These are phyloP conservation scores for Blepharisma undulans DNA, from an alignment of 169 alveolate genomes.

Conservation along the genomic window DNA sequence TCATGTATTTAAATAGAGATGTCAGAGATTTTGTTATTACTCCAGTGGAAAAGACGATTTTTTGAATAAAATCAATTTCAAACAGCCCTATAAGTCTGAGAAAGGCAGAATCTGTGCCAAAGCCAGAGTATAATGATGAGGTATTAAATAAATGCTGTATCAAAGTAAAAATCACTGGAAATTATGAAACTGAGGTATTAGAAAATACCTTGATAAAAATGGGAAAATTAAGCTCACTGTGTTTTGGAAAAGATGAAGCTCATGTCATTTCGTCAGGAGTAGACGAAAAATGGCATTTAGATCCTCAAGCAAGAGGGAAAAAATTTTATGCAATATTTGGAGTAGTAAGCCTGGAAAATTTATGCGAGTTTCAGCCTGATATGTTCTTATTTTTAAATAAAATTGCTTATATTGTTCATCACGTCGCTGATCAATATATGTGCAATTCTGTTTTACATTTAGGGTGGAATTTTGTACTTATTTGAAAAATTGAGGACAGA, in stretches of 20 bases:
- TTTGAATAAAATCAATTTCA: slow-evolving; percentile 82
- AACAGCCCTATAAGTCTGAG: slow-evolving; percentile 80
- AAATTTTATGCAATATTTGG: slow-evolving; percentile 91
- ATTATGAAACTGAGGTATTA: slow-evolving; percentile 81
- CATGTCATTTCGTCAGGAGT: slow-evolving; percentile 79
- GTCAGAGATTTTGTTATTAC: slow-evolving; percentile 78
- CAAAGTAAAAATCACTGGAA: neutral
- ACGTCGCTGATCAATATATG: slow-evolving; percentile 87
- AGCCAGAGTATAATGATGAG: neutral
- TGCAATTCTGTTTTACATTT: slow-evolving; percentile 95
- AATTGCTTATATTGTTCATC: slow-evolving; percentile 94
- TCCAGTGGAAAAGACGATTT: slow-evolving; percentile 89
- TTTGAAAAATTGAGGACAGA: slow-evolving; percentile 86
- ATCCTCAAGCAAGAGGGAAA: slow-evolving; percentile 90
- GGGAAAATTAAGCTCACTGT: slow-evolving; percentile 84
- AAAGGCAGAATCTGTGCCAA: slow-evolving; percentile 49
- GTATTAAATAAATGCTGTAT: neutral
- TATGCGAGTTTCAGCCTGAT: slow-evolving; percentile 89
- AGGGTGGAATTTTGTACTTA: slow-evolving; percentile 95
- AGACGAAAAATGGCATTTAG: slow-evolving; percentile 67
- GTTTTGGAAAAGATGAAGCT: slow-evolving; percentile 86
- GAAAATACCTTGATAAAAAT: slow-evolving; percentile 89
- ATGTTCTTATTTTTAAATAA: slow-evolving; percentile 87
- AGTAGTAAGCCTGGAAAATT: slow-evolving; percentile 92
- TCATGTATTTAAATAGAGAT: slow-evolving; percentile 74